Conservation (phyloP, 78 protist genomes). For the Cavenderia fasciculata region DNA sequence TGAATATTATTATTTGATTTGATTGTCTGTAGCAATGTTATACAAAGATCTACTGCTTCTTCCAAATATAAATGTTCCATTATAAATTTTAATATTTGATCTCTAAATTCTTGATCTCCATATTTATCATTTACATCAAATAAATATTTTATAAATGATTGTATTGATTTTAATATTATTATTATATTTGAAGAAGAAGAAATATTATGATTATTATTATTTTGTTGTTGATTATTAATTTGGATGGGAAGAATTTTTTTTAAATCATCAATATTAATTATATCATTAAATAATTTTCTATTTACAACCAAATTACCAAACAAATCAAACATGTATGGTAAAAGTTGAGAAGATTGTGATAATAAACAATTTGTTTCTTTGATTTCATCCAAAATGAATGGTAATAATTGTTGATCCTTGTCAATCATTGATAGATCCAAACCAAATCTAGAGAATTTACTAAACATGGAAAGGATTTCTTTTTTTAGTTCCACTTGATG, state of each 20-base stretch:
- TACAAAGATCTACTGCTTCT: constrained; percentile 26
- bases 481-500: constrained; percentile 24
- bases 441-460: constrained; percentile 55
- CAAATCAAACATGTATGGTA: constrained; percentile 30
- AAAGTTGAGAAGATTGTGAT: neutral
- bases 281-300: neutral
- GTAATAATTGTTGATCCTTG: constrained; percentile 29
- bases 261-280: constrained; percentile 13
- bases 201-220: neutral
- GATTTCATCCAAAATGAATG: constrained; percentile 29
- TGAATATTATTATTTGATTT: constrained; percentile 13
- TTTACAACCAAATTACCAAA: constrained; percentile 30
- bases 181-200: constrained; percentile 14
- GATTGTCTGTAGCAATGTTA: neutral
- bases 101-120: constrained; percentile 60
- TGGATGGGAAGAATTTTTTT: neutral
- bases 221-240: neutral
- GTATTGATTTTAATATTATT: constrained; percentile 22
- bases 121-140: constrained; percentile 62
- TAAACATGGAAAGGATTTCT: constrained; percentile 21
- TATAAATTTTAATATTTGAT: constrained; percentile 17
- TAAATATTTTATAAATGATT: constrained; percentile 21
- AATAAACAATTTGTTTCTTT: constrained; percentile 43
- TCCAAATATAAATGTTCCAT: constrained; percentile 12
- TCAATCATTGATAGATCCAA: constrained; percentile 52